phyloP scores from a whole-genome alignment of 257 asterid species.

The Cordia subcordata region DNA sequence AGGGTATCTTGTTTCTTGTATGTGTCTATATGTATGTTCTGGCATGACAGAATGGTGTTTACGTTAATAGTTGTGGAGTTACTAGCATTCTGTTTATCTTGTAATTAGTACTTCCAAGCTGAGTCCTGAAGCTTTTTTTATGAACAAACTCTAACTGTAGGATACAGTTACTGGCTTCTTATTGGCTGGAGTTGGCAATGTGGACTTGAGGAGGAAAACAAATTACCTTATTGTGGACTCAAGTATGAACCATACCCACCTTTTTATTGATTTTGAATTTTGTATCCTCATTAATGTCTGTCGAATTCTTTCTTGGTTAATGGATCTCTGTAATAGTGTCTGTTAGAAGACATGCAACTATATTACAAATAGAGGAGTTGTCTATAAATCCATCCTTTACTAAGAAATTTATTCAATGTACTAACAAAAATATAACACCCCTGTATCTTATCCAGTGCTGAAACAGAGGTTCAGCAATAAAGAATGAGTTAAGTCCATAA shows the following conservation, averaged over 20 bases:
- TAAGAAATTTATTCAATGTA: too few species aligned
- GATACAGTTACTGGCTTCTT: slow-evolving; percentile 88
- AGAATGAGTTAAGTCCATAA: too few species aligned
- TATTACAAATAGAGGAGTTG: too few species aligned
- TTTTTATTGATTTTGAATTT: not conserved
- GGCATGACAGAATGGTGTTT: too few species aligned
- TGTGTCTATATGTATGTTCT: not conserved
- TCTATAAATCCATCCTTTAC: too few species aligned
- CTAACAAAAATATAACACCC: too few species aligned
- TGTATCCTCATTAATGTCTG: slow-evolving; percentile 1
- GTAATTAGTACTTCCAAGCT: not conserved
- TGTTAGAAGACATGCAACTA: too few species aligned
- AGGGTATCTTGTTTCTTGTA: not conserved
- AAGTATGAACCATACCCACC: slow-evolving; percentile 45
- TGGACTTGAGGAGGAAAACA: slow-evolving; percentile 89
- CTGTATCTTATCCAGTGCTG: too few species aligned
- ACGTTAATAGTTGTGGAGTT: not conserved
- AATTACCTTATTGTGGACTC: slow-evolving; percentile 91
- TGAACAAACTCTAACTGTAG: slow-evolving; percentile 34
- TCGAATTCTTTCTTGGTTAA: not conserved
- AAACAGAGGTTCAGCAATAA: too few species aligned
- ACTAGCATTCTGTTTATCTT: not conserved
- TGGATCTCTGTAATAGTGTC: too few species aligned
- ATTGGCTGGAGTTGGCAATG: slow-evolving; percentile 98
- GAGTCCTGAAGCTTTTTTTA: slow-evolving; percentile 3